These are phyloP conservation scores for Helotiales sp. DNA, from an alignment of 2,329 filamentous ascomycete genomes.

Conservation along the genomic window DNA sequence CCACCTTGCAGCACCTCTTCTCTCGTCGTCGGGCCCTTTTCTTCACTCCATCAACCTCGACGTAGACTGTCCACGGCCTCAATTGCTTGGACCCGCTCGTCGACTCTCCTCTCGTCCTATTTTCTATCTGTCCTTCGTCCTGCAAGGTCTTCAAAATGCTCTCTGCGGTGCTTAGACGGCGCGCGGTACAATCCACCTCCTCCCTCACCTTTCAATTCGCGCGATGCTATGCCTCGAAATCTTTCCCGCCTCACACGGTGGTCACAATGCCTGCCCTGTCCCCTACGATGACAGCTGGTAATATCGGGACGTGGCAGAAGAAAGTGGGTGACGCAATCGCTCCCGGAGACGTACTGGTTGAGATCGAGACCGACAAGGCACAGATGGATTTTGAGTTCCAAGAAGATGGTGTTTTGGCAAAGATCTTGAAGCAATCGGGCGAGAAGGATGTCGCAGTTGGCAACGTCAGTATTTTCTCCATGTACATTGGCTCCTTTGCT, in stretches of 20 bases:
- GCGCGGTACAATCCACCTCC: conserved; percentile 56
- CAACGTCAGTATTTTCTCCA: conserved; percentile 70
- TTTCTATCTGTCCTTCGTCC: conserved; percentile 26
- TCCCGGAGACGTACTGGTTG: conserved; percentile 93
- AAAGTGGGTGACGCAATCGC: conserved; percentile 86
- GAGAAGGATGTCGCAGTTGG: conserved; percentile 94
- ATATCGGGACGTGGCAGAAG: conserved; percentile 98
- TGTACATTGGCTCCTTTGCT: conserved; percentile 26
- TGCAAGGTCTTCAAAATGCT: conserved; percentile 55
- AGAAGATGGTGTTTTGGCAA: conserved; percentile 94
- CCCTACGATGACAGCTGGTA: conserved; percentile 95
- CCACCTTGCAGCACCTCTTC: conserved; percentile 25
- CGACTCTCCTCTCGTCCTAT: conserved; percentile 26
- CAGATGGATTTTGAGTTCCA: conserved; percentile 99
- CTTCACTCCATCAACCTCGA: conserved; percentile 28
- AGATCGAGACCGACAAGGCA: conserved; percentile 99
- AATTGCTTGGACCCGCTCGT: conserved; percentile 35
- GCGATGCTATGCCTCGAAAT: conserved; percentile 65
- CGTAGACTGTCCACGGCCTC: conserved; percentile 33
- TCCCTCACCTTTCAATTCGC: conserved; percentile 60
- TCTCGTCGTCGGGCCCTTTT: conserved; percentile 8
- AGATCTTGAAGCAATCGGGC: conserved; percentile 89
- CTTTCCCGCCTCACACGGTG: conserved; percentile 91
- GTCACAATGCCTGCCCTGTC: conserved; percentile 98
- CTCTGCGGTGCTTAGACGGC: conserved; percentile 67